phyloP scores from a whole-genome alignment of 2,329 filamentous ascomycete genomes.

The Aspergillus transmontanensis region DNA sequence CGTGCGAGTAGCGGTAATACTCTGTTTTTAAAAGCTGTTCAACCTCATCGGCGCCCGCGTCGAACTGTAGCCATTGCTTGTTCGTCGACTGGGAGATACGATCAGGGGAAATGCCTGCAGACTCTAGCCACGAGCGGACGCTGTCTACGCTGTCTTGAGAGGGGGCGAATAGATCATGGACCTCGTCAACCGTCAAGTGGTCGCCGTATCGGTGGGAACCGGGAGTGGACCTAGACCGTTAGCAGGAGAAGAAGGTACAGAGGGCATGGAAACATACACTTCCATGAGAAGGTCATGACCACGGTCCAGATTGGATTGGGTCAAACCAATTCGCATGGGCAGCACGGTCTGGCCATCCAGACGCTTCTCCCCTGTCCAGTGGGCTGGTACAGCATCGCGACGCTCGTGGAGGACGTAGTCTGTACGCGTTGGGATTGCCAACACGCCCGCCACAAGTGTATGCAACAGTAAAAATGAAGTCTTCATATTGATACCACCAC shows the following conservation, averaged over 20 bases:
- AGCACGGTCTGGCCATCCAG: slow-evolving; percentile 39
- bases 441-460: slow-evolving; percentile 16
- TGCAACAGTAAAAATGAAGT: slow-evolving; percentile 26
- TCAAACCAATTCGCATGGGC: slow-evolving; percentile 50
- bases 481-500: slow-evolving; percentile 21
- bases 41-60: slow-evolving; percentile 56
- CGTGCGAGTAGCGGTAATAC: slow-evolving; percentile 55
- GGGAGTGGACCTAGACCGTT: slow-evolving; percentile 39
- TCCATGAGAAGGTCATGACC: slow-evolving; percentile 49
- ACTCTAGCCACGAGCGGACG: slow-evolving; percentile 57
- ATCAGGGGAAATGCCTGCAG: slow-evolving; percentile 53
- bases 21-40: slow-evolving; percentile 58
- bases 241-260: not conserved
- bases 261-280: slow-evolving; percentile 31
- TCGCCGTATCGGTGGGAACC: slow-evolving; percentile 45
- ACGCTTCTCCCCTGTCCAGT: slow-evolving; percentile 31
- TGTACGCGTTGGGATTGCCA: slow-evolving; percentile 26
- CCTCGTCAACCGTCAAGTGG: slow-evolving; percentile 46
- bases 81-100: slow-evolving; percentile 55
- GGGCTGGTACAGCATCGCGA: slow-evolving; percentile 28
- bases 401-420: slow-evolving; percentile 35
- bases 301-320: slow-evolving; percentile 48
- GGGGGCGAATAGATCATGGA: slow-evolving; percentile 48
- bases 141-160: slow-evolving; percentile 50
- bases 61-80: slow-evolving; percentile 58